These are phyloP conservation scores for Cadophora luteo-olivacea DNA, from an alignment of 2,329 filamentous ascomycete species.

Conservation along the genomic window DNA sequence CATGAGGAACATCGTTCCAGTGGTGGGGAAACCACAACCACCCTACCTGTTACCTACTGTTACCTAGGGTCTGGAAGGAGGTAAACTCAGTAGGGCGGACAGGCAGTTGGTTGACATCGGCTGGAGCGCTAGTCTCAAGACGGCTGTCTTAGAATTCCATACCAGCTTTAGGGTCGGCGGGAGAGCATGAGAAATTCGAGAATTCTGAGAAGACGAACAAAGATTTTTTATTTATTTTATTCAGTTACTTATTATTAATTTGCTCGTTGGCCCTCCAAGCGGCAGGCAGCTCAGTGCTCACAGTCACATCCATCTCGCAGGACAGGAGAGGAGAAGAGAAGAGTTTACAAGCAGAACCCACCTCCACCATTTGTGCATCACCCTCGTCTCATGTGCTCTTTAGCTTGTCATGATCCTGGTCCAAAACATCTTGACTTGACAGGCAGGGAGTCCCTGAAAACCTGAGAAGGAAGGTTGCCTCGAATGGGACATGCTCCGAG, in stretches of 20 bases:
- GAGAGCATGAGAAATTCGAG: constrained; percentile 30
- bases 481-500: constrained; percentile 43
- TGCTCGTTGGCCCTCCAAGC: too few relatives aligned
- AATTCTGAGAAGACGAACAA: too few relatives aligned
- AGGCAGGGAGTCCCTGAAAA: constrained; percentile 41
- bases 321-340: constrained; percentile 16
- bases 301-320: too few relatives aligned
- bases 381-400: constrained; percentile 44
- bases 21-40: not conserved
- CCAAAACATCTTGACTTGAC: constrained; percentile 42
- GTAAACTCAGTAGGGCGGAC: too few relatives aligned
- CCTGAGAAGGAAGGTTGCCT: constrained; percentile 38
- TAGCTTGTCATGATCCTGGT: constrained; percentile 42
- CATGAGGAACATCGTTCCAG: constrained; percentile 9
- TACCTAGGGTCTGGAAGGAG: too few relatives aligned
- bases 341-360: constrained; percentile 38
- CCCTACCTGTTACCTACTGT: too few relatives aligned
- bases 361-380: constrained; percentile 37
- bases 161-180: constrained; percentile 26
- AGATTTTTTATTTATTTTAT: too few relatives aligned
- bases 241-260: too few relatives aligned
- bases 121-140: not conserved
- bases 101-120: not conserved
- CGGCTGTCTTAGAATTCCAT: not conserved
- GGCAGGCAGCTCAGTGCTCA: too few relatives aligned